phyloP scores from a whole-genome alignment of 1,284 basidiomycete genomes.

The Ganoderma multipileum region DNA sequence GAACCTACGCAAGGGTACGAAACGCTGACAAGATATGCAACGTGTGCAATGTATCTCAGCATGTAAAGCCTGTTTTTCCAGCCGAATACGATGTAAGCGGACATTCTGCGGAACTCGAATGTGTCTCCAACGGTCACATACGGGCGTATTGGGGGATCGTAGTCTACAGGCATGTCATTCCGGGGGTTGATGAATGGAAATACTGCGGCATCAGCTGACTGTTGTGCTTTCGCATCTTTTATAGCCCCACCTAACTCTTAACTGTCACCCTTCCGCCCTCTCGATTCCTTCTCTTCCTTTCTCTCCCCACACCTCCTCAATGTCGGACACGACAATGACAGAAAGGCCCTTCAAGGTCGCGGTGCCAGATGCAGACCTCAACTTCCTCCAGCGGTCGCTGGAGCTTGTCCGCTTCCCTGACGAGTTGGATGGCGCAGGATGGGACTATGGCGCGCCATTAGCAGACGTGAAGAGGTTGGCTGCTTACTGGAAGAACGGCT shows the following conservation, averaged over 20 bases:
- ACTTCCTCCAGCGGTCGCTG: slow-evolving; percentile 23
- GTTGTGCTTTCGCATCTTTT: neutral
- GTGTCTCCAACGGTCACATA: neutral
- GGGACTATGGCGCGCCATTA: slow-evolving; percentile 50
- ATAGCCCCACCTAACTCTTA: neutral
- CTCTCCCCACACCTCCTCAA: neutral
- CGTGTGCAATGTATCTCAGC: no score
- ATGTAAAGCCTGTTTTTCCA: neutral
- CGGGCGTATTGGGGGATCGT: no score
- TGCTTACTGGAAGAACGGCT: slow-evolving; percentile 47
- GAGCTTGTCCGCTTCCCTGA: slow-evolving; percentile 44
- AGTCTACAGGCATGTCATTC: neutral
- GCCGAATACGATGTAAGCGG: neutral
- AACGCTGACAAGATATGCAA: no score
- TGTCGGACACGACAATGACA: neutral
- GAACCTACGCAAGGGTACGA: no score
- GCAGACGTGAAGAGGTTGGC: slow-evolving; percentile 47
- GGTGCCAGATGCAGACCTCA: slow-evolving; percentile 24
- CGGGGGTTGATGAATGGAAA: neutral
- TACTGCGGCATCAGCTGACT: neutral
- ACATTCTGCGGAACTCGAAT: neutral
- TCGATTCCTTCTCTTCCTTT: neutral
- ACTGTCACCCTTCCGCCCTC: neutral
- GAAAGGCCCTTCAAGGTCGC: slow-evolving; percentile 28
- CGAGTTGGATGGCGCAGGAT: slow-evolving; percentile 46